Percentiles rank a stretch among this genome's conserved stretches.
These are phyloP conservation scores for Daucus carota DNA, from an alignment of 129 eudicot genomes.

Conservation along the genomic window DNA sequence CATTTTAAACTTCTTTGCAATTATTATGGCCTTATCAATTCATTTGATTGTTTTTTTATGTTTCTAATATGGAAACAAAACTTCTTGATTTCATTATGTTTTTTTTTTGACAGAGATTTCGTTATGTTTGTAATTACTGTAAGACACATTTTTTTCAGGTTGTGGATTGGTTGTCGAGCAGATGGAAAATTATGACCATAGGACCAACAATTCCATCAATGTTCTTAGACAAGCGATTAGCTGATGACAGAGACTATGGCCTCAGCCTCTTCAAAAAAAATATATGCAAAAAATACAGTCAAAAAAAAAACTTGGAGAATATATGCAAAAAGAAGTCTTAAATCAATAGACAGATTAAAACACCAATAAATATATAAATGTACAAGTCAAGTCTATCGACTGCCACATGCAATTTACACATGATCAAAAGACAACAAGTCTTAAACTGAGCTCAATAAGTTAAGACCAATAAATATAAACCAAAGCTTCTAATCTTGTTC, in stretches of 20 bases:
- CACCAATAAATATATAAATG: too few relatives aligned
- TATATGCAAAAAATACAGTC: too few relatives aligned
- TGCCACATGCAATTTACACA: too few relatives aligned
- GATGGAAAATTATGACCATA: conserved; percentile 47
- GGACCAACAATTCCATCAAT: conserved; percentile 53
- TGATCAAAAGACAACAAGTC: too few relatives aligned
- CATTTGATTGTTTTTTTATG: background rate
- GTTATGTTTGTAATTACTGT: background rate
- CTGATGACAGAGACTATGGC: conserved; percentile 36
- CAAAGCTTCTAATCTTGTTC: too few relatives aligned
- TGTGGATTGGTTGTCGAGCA: conserved; percentile 36
- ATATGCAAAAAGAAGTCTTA: too few relatives aligned
- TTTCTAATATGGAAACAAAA: background rate
- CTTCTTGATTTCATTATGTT: background rate
- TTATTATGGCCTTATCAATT: background rate
- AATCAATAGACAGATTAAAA: too few relatives aligned
- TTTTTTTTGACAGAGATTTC: too few relatives aligned
- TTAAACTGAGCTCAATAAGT: too few relatives aligned
- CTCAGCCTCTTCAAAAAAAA: conserved; percentile 33
- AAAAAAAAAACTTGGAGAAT: too few relatives aligned
- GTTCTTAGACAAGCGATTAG: conserved; percentile 32
- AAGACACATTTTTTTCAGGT: conserved; percentile 20
- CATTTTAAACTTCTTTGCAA: background rate
- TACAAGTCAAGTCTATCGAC: too few relatives aligned
- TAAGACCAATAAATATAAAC: too few relatives aligned